Base-by-base conservation (phyloP, 2,329 filamentous ascomycete species). In the Sclerotiophoma versabilis region DNA sequence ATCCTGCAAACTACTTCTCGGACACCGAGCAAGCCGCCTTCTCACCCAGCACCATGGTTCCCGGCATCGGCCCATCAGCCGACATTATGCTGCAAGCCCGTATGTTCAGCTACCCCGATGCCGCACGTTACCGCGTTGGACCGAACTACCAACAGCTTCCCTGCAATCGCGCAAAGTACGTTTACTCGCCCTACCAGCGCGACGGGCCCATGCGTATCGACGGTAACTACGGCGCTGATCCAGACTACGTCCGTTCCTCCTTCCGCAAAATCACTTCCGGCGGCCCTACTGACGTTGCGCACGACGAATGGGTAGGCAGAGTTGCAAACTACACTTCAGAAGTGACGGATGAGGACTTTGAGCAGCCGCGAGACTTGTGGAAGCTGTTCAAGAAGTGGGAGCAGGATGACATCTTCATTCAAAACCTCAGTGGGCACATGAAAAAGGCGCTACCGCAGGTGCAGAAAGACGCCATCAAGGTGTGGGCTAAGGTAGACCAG, bases 1-100 rank as follows among this genome's bases (percentile, higher is more conserved):
- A 84, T 30, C 78, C 81, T 1, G 74, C 82, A 48, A 89, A 90
- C 74, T 90, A 89, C 76, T 89, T 89, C 65, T 80, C 83, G 39
- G 87, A 91, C 66, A 83, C 88, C 39, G 87, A 90, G 70, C 86
- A 90, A 73, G 82, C 84, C 0, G 84, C 85, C 0, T 90, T 90
- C 65, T 85, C 84, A 0, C 87, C 87, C 0, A 83, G 83, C 0
- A 85, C 83, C 55, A 76, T 90, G 69, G 84, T 88, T 0, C 86
- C 86, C 0, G 87, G 87, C 1, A 79, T 87, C 39, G 85, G 82
- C 46, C 81, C 85, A 0, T 84, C 83, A 0, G 83, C 84, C 6
- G 87, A 90, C 64, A 83, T 85, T 11, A 54, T 88, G 54, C 79
- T 88, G 5, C 84, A 88, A 68, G 81, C 82, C 29, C 81, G 85